A percentile compares a stretch with the other conserved stretches of the same genome.
Conservation (phyloP, 805 yeast species). For the Clavispora santaluciae region DNA sequence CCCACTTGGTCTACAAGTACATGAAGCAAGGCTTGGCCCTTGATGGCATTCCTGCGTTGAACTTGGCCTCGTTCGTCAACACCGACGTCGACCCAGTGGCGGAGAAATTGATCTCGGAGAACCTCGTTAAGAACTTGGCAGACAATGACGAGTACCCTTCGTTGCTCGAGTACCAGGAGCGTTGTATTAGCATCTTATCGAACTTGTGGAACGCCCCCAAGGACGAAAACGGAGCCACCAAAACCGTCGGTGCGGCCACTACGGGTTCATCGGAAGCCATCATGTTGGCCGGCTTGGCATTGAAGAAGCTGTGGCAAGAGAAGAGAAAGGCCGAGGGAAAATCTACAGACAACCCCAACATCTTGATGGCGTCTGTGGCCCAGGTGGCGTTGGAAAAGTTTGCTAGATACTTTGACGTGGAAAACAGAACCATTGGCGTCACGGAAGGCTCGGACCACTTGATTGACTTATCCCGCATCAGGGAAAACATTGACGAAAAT, state of each 20-base stretch:
- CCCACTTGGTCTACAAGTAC: constrained; percentile 53
- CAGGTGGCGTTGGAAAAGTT: constrained; percentile 94
- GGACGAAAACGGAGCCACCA: constrained; percentile 17
- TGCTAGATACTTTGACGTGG: constrained; percentile 91
- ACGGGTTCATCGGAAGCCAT: constrained; percentile 94
- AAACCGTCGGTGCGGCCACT: constrained; percentile 79
- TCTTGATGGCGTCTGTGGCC: constrained; percentile 87
- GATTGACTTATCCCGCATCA: constrained; percentile 56
- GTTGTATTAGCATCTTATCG: constrained; percentile 78
- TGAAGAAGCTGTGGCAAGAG: constrained; percentile 87
- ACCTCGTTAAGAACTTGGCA: constrained; percentile 81
- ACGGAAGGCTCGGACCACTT: constrained; percentile 55
- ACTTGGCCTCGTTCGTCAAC: constrained; percentile 86
- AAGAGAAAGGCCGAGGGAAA: constrained; percentile 56
- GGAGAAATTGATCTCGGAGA: constrained; percentile 53
- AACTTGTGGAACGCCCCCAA: constrained; percentile 75
- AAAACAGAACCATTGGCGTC: constrained; percentile 70
- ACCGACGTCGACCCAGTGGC: constrained; percentile 53
- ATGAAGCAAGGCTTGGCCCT: constrained; percentile 70
- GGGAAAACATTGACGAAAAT: constrained; percentile 74
- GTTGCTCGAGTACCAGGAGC: constrained; percentile 67
- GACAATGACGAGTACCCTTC: constrained; percentile 94
- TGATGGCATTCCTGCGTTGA: constrained; percentile 81
- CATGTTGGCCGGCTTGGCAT: constrained; percentile 87
- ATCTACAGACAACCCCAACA: constrained; percentile 65